Percentiles rank a stretch among this genome's conserved stretches.
Conservation (phyloP, 768 basidiomycete genomes). For the Pholiota molesta region DNA sequence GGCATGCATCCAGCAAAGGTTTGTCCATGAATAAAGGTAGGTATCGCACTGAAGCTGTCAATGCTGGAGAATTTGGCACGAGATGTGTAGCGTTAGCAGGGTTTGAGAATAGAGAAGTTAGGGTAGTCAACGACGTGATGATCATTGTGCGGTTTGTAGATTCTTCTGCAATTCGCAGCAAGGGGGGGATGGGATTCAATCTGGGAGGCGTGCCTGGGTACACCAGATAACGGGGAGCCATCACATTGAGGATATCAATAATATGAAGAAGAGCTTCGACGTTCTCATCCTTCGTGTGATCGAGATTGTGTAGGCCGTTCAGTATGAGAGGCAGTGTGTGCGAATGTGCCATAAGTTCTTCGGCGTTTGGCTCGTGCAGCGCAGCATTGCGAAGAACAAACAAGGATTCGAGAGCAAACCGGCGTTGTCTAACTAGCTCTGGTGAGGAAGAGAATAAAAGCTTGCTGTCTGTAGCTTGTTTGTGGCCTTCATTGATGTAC, state of each 20-base stretch:
- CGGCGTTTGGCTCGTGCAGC: slow-evolving; percentile 67
- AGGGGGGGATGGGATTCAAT: slow-evolving; percentile 56
- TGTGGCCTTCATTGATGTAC: slow-evolving; percentile 70
- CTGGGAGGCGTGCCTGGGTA: slow-evolving; percentile 32
- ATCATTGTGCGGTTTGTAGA: slow-evolving; percentile 79
- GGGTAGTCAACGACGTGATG: slow-evolving; percentile 60
- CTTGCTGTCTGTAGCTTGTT: slow-evolving; percentile 40
- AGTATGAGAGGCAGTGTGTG: slow-evolving; percentile 70
- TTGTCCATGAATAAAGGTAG: slow-evolving; percentile 76
- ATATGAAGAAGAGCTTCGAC: slow-evolving; percentile 72
- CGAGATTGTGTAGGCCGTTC: slow-evolving; percentile 63
- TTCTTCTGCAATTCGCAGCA: slow-evolving; percentile 55
- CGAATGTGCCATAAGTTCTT: slow-evolving; percentile 58
- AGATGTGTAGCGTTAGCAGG: slow-evolving; percentile 60
- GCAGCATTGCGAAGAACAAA: slow-evolving; percentile 87
- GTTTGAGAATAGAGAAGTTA: slow-evolving; percentile 66
- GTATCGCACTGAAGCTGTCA: slow-evolving; percentile 67
- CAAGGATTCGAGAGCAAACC: slow-evolving; percentile 84
- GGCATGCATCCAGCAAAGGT: slow-evolving; percentile 65
- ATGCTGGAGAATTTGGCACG: slow-evolving; percentile 55
- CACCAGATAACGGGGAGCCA: slow-evolving; percentile 49
- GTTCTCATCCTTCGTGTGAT: slow-evolving; percentile 65
- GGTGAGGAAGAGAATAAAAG: slow-evolving; percentile 60
- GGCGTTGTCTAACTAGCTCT: slow-evolving; percentile 54
- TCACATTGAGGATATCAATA: slow-evolving; percentile 70